Percentiles rank a stretch among this genome's conserved stretches.
Evolutionary conservation across 306 rosid genomes (phyloP).

Genomic region (Lotus japonicus): DNA sequence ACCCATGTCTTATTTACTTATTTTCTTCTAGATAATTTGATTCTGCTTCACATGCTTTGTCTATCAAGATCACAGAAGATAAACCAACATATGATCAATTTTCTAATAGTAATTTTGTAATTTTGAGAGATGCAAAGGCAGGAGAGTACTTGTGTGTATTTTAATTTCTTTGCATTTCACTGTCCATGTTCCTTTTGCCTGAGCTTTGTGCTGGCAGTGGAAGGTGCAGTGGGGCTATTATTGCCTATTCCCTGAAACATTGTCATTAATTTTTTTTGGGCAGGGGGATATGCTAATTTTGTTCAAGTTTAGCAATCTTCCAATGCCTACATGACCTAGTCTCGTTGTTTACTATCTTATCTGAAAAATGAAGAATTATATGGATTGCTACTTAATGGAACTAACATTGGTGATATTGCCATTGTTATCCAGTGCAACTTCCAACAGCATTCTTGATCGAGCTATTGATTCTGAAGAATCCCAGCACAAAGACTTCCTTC

Average conservation of each 20-base stretch:
- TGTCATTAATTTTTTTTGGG: background rate
- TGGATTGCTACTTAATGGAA: slow-evolving; percentile 14
- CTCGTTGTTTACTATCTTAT: background rate
- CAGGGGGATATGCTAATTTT: background rate
- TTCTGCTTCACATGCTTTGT: no score
- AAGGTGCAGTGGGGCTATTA: background rate
- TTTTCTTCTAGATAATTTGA: no score
- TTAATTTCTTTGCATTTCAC: background rate
- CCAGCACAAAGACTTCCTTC: slow-evolving; percentile 60
- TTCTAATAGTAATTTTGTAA: background rate
- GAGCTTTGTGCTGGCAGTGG: background rate
- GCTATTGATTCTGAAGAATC: slow-evolving; percentile 96
- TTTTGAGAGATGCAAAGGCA: background rate
- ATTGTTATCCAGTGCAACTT: slow-evolving; percentile 71
- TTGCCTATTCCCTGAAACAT: background rate
- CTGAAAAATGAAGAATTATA: background rate
- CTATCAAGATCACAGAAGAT: background rate
- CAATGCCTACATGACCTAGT: background rate
- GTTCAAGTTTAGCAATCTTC: no score
- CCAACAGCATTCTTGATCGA: slow-evolving; percentile 95
- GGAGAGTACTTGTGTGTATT: background rate
- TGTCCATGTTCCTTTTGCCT: background rate
- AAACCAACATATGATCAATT: background rate
- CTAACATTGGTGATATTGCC: slow-evolving; percentile 34
- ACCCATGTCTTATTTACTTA: no score